Base-by-base conservation (phyloP, 257 asterid species). In the Haberlea rhodopensis region DNA sequence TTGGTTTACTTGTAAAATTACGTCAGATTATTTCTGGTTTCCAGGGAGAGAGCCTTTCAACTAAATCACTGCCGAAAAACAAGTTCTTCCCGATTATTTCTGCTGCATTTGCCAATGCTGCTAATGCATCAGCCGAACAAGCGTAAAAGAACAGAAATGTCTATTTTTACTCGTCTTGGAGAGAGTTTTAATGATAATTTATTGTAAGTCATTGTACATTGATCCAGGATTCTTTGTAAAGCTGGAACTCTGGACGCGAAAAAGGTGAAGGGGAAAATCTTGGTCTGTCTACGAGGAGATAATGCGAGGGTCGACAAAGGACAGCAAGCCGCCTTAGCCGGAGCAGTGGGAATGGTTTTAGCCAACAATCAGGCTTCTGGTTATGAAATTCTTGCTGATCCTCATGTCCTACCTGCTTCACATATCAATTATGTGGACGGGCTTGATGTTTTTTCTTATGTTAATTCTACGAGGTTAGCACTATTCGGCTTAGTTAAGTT, bases 291-390 rank as follows among this genome's bases (percentile, higher is more conserved):
- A 11, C 76, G 96, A 25, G 98, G 96, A 28, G 90, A 59, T 60
- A 91, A 72, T 63, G 84, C 85, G 2, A 71, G 84, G 19, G 85
- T 87, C 19, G 94, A 87, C 73, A 89, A 89, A 75, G 94, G 99
- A 34, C 78, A 71, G 65, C 88, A 92, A 67, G 91, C 96, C 8
- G 82, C 80, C 8, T 72, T 78, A 65, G 95, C 80, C 22, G 99
- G 97, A 43, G 99, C 99, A 4, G 91, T 76, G 2, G 99, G 96
- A 61, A 92, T 92, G 90, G 82, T 92, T 32, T 77, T 92, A 19
- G 85, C 85, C 57, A 91, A 92, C 71, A 63, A 85, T 43, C 62
- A 69, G 23, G 76, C 64, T 46, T 87, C 92, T 25, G 97, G 91
- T 13, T 82, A 89, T 71, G 99, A 92, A 64, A 79, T 87, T 23